A percentile compares a stretch with the other conserved stretches of the same genome.
phyloP scores from a whole-genome alignment of 768 basidiomycete genomes.

The Lepiota venenata region DNA sequence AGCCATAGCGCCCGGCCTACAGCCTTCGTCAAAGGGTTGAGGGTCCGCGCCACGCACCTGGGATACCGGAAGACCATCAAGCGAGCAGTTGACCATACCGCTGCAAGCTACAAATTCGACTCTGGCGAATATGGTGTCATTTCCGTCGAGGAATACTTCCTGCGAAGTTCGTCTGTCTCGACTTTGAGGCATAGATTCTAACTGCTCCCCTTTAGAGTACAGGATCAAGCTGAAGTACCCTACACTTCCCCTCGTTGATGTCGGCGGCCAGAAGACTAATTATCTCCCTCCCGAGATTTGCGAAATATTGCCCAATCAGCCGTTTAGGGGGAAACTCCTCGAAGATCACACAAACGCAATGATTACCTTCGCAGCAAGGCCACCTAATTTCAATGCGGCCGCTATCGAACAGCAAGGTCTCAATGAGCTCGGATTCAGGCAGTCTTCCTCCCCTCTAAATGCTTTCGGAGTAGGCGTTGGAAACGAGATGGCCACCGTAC shows the following conservation, averaged over 20 bases:
- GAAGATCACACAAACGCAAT: constrained; percentile 69
- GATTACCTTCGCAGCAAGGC: constrained; percentile 69
- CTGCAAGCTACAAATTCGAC: constrained; percentile 49
- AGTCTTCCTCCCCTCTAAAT: constrained; percentile 34
- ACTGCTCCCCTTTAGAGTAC: constrained; percentile 49
- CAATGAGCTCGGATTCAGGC: constrained; percentile 52
- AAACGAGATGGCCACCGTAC: constrained; percentile 63
- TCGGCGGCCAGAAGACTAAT: constrained; percentile 46
- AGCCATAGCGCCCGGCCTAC: constrained; percentile 57
- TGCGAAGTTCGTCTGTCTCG: constrained; percentile 47
- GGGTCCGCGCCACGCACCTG: constrained; percentile 65
- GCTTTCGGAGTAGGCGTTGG: constrained; percentile 64
- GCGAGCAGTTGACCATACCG: constrained; percentile 42
- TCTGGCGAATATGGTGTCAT: constrained; percentile 51
- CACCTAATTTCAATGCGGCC: constrained; percentile 64
- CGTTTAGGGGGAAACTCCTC: constrained; percentile 66
- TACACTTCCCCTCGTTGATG: constrained; percentile 55
- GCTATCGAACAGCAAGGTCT: constrained; percentile 64
- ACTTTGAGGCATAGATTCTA: background rate
- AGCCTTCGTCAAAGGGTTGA: constrained; percentile 64
- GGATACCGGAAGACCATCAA: constrained; percentile 76
- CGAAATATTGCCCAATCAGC: constrained; percentile 63
- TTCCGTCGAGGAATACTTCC: constrained; percentile 66
- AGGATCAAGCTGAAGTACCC: constrained; percentile 46
- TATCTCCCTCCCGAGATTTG: constrained; percentile 73